Percentiles rank a stretch among this genome's conserved stretches.
Evolutionary conservation across 2,329 filamentous ascomycete species (phyloP).

Genomic region (Colletotrichum eleusines): DNA sequence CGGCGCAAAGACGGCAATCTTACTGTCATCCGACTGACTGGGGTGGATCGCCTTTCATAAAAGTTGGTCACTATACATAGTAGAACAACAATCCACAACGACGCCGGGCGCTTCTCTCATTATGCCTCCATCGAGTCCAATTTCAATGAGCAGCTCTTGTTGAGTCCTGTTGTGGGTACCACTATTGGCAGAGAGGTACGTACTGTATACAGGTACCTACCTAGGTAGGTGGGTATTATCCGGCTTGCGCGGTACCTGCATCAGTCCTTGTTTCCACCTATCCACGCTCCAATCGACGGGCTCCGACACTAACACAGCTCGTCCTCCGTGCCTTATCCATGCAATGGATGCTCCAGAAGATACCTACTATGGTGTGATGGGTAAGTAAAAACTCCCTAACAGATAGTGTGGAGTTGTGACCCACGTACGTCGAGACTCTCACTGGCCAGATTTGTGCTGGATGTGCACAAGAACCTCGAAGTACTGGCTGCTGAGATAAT

Average conservation of each 20-base stretch:
- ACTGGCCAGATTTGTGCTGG: no score
- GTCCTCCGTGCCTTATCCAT: slow-evolving; percentile 11
- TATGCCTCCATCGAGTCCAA: slow-evolving; percentile 19
- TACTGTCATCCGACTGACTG: slow-evolving; percentile 5
- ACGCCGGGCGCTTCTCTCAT: slow-evolving; percentile 15
- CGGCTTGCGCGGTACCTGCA: slow-evolving; percentile 39
- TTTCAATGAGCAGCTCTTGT: slow-evolving; percentile 31
- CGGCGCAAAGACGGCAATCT: slow-evolving; percentile 13
- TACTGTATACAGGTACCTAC: no score
- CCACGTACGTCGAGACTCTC: no score
- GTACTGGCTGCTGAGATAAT: no score
- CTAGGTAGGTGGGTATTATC: slow-evolving; percentile 22
- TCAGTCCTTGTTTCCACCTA: slow-evolving; percentile 18
- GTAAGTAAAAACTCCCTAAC: no score
- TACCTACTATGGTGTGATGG: no score
- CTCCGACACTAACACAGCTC: slow-evolving; percentile 32
- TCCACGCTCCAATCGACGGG: slow-evolving; percentile 19
- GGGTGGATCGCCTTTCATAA: not conserved
- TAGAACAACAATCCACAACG: slow-evolving; percentile 9
- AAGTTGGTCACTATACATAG: not conserved
- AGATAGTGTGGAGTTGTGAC: no score
- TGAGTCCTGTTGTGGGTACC: slow-evolving; percentile 27
- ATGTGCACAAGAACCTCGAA: no score
- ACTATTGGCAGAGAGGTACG: slow-evolving; percentile 10
- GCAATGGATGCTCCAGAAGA: slow-evolving; percentile 6